Base-by-base conservation (phyloP, 768 basidiomycete genomes). In the Phanerodontia chrysosporium region DNA sequence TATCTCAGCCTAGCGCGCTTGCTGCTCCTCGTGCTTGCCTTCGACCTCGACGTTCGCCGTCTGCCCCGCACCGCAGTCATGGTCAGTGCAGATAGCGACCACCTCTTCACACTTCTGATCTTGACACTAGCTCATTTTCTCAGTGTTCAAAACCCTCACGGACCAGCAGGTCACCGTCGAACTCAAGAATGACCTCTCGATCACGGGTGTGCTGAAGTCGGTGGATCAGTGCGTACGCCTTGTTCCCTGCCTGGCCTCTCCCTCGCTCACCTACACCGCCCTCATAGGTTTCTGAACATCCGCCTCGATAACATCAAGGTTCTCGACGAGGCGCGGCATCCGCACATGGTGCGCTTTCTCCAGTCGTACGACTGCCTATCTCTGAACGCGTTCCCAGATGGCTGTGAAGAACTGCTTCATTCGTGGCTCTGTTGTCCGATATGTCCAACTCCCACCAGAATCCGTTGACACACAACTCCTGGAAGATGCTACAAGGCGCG, bases 321-420 rank as follows among this genome's bases (percentile, higher is more conserved):
- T 1, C 80, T 91, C 39, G 95, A 99, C 70, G 92, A 95, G 67
- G 86, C 89, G 51, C 80, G 92, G 66, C 94, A 98, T 75, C 97
- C 97, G 25, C 97, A 99, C 73, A 98, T 99, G 95, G 96, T 92
- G 60, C 63, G 83, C 62, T 42, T 48, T 45, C 36, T 27, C 18
- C 4, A n/a, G 7, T 18, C 28, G 16, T n/a, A 32, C 28, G 46
- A 16, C 14, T 16, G 28, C 18, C 21, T 8, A 16, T 21, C 16
- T 1, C 28, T 51, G 28, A 51, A 51, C 49, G 49, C 49, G 29
- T 51, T 3, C 29, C n/a, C 32, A 98, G 96, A 95, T 98, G 87
- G 95, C 96, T 0, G 95, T 99, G 45, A 96, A 95, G 78, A 98
- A 98, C 73, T 97, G 95, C 72, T 99, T 99, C 71, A 99, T 99